Conservation (phyloP, 2,329 filamentous ascomycete genomes). For the Iodosphaeria phyllophila region DNA sequence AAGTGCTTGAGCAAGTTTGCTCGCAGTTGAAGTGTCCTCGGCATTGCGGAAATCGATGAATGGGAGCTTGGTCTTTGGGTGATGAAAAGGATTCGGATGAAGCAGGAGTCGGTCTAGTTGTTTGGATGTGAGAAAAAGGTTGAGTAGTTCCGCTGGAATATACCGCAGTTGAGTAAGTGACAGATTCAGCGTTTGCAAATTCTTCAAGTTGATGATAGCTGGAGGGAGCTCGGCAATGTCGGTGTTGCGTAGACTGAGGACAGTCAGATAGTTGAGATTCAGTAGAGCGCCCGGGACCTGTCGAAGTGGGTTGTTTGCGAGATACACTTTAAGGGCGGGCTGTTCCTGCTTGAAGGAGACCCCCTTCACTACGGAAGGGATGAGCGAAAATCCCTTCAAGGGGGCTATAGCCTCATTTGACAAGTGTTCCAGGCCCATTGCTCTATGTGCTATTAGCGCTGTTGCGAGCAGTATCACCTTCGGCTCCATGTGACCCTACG, state of each 20-base stretch:
- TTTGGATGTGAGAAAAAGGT: slow-evolving; percentile 26
- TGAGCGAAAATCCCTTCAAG: slow-evolving; percentile 32
- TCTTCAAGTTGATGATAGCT: slow-evolving; percentile 34
- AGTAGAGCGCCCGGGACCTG: slow-evolving; percentile 42
- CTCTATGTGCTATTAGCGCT: slow-evolving; percentile 10
- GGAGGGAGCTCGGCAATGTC: slow-evolving; percentile 40
- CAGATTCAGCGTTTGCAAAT: slow-evolving; percentile 44
- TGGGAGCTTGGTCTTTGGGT: slow-evolving; percentile 12
- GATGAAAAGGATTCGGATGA: slow-evolving; percentile 44
- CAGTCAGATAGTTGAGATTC: slow-evolving; percentile 38
- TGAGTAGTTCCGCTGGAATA: slow-evolving; percentile 44
- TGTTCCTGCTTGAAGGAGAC: slow-evolving; percentile 40
- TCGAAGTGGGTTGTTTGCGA: slow-evolving; percentile 38
- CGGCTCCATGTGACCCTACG: background rate
- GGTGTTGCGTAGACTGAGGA: slow-evolving; percentile 49
- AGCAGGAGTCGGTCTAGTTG: slow-evolving; percentile 33
- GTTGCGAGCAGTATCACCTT: slow-evolving; percentile 1
- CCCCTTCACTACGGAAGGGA: slow-evolving; percentile 33
- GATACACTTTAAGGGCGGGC: slow-evolving; percentile 39
- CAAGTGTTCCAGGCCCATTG: slow-evolving; percentile 29
- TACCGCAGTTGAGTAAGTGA: slow-evolving; percentile 41
- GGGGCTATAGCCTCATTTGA: slow-evolving; percentile 37
- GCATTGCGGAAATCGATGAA: slow-evolving; percentile 2
- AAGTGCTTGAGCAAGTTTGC: too few species aligned
- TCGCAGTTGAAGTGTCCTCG: slow-evolving; percentile 2